Conservation (phyloP, 306 rosid species). For the Abrus pulchellus region DNA sequence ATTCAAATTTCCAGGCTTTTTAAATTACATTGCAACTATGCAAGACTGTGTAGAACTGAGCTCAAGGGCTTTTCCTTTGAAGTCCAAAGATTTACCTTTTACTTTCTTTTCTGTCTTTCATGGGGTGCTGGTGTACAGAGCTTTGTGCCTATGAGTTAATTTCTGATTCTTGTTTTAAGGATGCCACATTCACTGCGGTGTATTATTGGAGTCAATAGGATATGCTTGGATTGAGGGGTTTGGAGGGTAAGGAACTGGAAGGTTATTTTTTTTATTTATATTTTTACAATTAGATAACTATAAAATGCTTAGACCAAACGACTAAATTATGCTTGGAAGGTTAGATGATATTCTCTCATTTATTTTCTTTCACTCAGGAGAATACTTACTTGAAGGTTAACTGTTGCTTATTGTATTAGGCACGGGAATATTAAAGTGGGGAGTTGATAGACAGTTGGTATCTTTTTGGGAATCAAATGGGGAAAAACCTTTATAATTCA, state of each 20-base stretch:
- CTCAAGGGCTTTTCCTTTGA: constrained; percentile 14
- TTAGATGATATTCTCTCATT: constrained; percentile 3
- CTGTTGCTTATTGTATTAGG: constrained; percentile 2
- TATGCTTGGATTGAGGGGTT: not conserved
- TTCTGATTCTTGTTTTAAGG: constrained; percentile 3
- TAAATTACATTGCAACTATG: constrained; percentile 26
- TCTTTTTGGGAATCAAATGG: no score
- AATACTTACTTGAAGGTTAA: not conserved
- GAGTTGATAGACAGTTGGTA: no score
- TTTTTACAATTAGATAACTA: not conserved
- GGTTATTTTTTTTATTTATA: not conserved
- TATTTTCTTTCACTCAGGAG: not conserved
- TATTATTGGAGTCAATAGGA: constrained; percentile 13
- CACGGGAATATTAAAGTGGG: not conserved
- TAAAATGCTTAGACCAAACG: not conserved
- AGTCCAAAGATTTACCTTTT: not conserved
- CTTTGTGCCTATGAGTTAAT: not conserved
- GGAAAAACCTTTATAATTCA: no score
- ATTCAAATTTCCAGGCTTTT: constrained; percentile 4
- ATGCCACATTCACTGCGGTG: not conserved
- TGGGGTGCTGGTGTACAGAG: not conserved
- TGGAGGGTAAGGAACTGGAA: not conserved
- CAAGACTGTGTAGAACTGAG: constrained; percentile 4
- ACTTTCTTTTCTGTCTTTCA: not conserved
- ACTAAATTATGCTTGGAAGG: not conserved